Evolutionary conservation across 768 basidiomycete genomes (phyloP).

Genomic region (Russula compacta): DNA sequence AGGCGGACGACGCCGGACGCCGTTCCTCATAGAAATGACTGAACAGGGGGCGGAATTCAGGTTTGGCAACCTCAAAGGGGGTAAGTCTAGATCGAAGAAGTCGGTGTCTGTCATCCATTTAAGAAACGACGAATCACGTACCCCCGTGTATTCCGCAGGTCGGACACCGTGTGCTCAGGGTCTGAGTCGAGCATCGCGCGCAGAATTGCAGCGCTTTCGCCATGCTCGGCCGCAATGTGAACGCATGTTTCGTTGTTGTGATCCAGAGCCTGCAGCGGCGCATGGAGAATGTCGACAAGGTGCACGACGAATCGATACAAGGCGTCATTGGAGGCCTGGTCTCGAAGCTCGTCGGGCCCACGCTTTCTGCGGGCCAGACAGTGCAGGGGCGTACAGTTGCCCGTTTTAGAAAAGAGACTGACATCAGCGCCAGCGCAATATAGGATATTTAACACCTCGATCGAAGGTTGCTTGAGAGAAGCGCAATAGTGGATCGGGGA

Average conservation of each 20-base stretch:
- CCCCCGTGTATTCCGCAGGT: conserved; percentile 65
- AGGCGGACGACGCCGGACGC: conserved; percentile 47
- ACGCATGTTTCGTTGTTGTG: conserved; percentile 67
- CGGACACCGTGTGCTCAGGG: conserved; percentile 41
- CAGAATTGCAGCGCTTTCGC: conserved; percentile 53
- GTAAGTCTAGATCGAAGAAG: conserved; percentile 41
- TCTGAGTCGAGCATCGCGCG: conserved; percentile 60
- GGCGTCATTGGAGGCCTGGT: conserved; percentile 18
- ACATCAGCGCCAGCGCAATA: conserved; percentile 72
- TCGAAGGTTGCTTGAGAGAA: conserved; percentile 43
- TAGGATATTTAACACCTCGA: conserved; percentile 56
- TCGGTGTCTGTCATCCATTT: background rate
- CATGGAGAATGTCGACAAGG: conserved; percentile 58
- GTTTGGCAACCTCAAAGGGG: conserved; percentile 56
- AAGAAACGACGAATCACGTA: conserved; percentile 29
- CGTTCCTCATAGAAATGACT: conserved; percentile 38
- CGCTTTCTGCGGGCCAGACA: conserved; percentile 20
- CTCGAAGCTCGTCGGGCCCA: conserved; percentile 17
- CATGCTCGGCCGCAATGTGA: conserved; percentile 71
- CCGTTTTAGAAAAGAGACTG: conserved; percentile 42
- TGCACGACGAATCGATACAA: conserved; percentile 53
- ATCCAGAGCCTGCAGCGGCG: conserved; percentile 59
- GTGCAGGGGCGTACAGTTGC: conserved; percentile 20
- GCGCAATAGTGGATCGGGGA: conserved; percentile 65
- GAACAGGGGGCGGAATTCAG: conserved; percentile 58